phyloP scores from a whole-genome alignment of 1,284 basidiomycete genomes.

The Fomitopsis pinicola region DNA sequence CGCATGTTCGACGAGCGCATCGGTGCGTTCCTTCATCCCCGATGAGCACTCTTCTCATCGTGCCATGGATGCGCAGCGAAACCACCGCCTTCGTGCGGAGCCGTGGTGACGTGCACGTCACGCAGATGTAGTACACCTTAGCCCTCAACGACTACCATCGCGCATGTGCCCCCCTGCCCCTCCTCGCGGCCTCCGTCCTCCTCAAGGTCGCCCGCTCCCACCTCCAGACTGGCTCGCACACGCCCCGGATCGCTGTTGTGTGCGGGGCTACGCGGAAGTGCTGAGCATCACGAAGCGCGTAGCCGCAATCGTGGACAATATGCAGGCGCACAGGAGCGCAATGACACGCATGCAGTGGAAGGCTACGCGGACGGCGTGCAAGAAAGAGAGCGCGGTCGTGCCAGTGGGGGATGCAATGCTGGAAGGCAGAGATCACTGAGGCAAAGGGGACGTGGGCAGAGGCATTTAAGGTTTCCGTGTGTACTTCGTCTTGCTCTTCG shows the following conservation, averaged over 20 bases:
- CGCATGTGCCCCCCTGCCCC: neutral
- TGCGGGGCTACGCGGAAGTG: conserved; percentile 5
- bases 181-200: neutral
- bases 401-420: conserved; percentile 8
- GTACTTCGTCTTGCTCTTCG: neutral
- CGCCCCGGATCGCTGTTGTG: conserved; percentile 7
- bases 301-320: conserved; percentile 9
- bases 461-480: conserved; percentile 10
- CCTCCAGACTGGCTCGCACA: too few species aligned
- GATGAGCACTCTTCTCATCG: neutral
- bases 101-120: conserved; percentile 8
- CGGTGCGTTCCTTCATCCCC: conserved; percentile 2
- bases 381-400: conserved; percentile 7
- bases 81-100: conserved; percentile 1
- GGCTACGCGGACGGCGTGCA: conserved; percentile 8
- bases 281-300: conserved; percentile 5
- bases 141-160: conserved; percentile 13
- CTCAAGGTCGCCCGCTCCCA: conserved; percentile 13
- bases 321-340: conserved; percentile 9
- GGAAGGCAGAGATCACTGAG: conserved; percentile 13
- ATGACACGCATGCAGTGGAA: conserved; percentile 13
- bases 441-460: conserved; percentile 12
- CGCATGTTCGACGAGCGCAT: conserved; percentile 3
- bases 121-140: neutral
- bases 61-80: neutral